Evolutionary conservation across 768 basidiomycete genomes (phyloP).

Genomic region (Vararia minispora): DNA sequence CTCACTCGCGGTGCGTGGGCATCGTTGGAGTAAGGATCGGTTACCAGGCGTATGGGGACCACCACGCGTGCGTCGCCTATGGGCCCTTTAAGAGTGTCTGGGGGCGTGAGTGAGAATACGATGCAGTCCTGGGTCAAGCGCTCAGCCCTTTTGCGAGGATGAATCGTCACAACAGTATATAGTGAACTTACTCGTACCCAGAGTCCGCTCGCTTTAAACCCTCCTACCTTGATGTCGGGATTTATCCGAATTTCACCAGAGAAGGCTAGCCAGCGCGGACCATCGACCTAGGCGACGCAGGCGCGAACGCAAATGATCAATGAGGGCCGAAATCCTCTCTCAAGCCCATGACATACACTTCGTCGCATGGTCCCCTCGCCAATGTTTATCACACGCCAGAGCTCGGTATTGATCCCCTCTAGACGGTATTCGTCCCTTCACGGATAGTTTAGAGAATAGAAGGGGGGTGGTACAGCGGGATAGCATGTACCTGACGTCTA

Average conservation of each 20-base stretch:
- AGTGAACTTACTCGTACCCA: constrained; percentile 45
- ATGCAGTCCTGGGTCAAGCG: constrained; percentile 44
- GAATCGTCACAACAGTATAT: background rate
- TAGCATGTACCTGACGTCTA: constrained; percentile 45
- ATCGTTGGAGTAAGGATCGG: constrained; percentile 38
- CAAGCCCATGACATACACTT: constrained; percentile 3
- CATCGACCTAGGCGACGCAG: constrained; percentile 37
- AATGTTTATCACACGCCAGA: constrained; percentile 5
- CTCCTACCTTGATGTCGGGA: constrained; percentile 37
- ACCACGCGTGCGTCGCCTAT: constrained; percentile 51
- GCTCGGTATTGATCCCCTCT: constrained; percentile 6
- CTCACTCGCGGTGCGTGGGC: constrained; percentile 4
- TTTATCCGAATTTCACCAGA: constrained; percentile 49
- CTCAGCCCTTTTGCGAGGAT: no score
- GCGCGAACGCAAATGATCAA: constrained; percentile 4
- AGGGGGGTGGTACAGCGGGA: background rate
- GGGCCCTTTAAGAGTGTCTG: constrained; percentile 39
- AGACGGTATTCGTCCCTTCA: constrained; percentile 4
- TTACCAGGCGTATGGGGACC: constrained; percentile 54
- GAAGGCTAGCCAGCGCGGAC: constrained; percentile 49
- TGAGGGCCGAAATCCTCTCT: background rate
- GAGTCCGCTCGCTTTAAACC: constrained; percentile 57
- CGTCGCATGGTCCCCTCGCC: constrained; percentile 8
- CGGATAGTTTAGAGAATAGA: background rate
- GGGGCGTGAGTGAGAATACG: constrained; percentile 47